These are phyloP conservation scores for Starmerella vaccinii DNA, from an alignment of 805 yeast genomes.

Conservation along the genomic window DNA sequence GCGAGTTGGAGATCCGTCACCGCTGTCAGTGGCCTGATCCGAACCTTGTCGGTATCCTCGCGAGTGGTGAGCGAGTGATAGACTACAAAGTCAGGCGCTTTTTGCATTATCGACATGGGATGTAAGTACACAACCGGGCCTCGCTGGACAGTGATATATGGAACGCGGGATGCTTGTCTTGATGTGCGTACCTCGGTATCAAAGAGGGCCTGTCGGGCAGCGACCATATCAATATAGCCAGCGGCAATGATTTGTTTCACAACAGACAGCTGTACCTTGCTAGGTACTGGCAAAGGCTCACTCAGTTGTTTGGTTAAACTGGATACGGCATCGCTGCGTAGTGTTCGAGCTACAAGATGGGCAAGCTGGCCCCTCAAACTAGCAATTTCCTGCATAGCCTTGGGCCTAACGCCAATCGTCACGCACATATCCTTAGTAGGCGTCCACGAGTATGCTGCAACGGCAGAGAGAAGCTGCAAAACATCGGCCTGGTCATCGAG, in stretches of 20 bases:
- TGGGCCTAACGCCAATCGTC: conserved; percentile 60
- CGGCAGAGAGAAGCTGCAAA: conserved; percentile 61
- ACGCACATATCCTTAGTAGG: conserved; percentile 41
- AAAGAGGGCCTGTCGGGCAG: conserved; percentile 49
- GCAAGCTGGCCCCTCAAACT: conserved; percentile 74
- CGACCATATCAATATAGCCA: conserved; percentile 86
- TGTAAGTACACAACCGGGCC: conserved; percentile 52
- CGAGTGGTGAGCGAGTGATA: conserved; percentile 55
- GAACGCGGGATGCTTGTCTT: conserved; percentile 42
- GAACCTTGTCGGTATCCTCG: conserved; percentile 38
- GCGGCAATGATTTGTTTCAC: conserved; percentile 86
- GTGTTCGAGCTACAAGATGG: conserved; percentile 57
- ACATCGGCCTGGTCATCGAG: conserved; percentile 71
- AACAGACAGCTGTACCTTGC: conserved; percentile 57
- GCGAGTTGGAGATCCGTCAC: conserved; percentile 65
- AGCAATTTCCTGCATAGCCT: conserved; percentile 72
- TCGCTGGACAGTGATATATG: conserved; percentile 38
- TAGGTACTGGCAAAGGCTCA: conserved; percentile 51
- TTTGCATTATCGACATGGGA: conserved; percentile 56
- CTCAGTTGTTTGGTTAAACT: conserved; percentile 46
- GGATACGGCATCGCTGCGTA: conserved; percentile 27
- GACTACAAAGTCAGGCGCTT: conserved; percentile 71
- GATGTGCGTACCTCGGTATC: conserved; percentile 65
- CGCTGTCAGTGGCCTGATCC: conserved; percentile 71
- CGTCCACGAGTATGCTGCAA: conserved; percentile 55